Conservation (phyloP, 495 filamentous ascomycete species). For the Xanthoparmelia taractica region DNA sequence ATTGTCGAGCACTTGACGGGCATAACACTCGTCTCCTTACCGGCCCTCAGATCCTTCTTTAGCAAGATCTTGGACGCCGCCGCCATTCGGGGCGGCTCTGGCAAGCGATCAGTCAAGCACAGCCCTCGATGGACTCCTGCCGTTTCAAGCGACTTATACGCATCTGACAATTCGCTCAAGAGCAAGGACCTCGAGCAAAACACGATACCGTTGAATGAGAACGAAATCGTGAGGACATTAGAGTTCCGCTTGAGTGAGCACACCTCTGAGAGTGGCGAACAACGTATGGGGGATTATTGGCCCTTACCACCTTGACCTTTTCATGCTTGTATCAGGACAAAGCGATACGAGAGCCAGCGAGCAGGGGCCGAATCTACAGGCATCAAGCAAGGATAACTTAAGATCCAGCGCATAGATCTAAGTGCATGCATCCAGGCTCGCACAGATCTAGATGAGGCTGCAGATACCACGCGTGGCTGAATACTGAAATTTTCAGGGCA, state of each 20-base stretch:
- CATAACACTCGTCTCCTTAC: slow-evolving; percentile 24
- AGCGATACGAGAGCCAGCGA: neutral
- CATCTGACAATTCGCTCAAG: slow-evolving; percentile 2
- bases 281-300: slow-evolving; percentile 14
- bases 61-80: slow-evolving; percentile 1
- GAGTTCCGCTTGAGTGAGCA: slow-evolving; percentile 17
- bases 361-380: neutral
- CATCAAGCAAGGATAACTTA: neutral
- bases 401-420: neutral
- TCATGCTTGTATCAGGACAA: neutral
- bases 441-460: neutral
- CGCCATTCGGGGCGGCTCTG: neutral
- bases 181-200: slow-evolving; percentile 1
- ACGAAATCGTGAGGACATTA: slow-evolving; percentile 10
- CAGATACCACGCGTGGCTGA: neutral
- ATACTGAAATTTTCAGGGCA: neutral
- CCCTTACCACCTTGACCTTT: slow-evolving; percentile 7
- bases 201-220: neutral
- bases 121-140: slow-evolving; percentile 9
- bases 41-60: slow-evolving; percentile 24
- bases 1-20: slow-evolving; percentile 23
- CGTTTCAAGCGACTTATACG: slow-evolving; percentile 1
- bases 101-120: slow-evolving; percentile 8
- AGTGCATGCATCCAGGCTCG: neutral
- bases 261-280: slow-evolving; percentile 8